A percentile compares a stretch with the other conserved stretches of the same genome.
Evolutionary conservation across 495 filamentous ascomycete species (phyloP).

Genomic region (Pseudevernia furfuracea): DNA sequence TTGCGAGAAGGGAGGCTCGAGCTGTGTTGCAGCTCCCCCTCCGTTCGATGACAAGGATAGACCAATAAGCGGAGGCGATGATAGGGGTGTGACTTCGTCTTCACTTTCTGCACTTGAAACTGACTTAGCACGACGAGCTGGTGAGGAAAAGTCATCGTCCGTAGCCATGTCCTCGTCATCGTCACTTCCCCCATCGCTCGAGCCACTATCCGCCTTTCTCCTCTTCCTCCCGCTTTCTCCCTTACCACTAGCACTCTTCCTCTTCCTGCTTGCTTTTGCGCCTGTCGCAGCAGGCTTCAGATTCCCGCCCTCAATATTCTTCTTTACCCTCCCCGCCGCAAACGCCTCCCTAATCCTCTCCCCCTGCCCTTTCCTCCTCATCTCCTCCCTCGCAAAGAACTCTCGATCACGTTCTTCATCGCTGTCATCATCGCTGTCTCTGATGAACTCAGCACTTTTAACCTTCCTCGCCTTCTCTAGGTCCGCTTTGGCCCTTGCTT

Average conservation of each 20-base stretch:
- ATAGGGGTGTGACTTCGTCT: constrained; percentile 29
- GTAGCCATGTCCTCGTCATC: constrained; percentile 28
- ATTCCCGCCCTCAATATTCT: constrained; percentile 32
- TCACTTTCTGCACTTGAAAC: constrained; percentile 13
- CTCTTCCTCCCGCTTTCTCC: constrained; percentile 23
- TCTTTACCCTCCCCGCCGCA: constrained; percentile 46
- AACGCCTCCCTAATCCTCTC: constrained; percentile 43
- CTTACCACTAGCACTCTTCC: constrained; percentile 32
- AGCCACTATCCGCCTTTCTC: constrained; percentile 18
- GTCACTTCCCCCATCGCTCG: constrained; percentile 23
- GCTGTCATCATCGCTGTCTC: constrained; percentile 72
- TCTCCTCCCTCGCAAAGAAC: constrained; percentile 66
- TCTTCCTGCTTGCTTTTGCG: constrained; percentile 30
- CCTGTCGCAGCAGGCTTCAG: constrained; percentile 25
- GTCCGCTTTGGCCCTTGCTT: constrained; percentile 48
- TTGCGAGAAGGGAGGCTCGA: constrained; percentile 19
- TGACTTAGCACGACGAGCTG: constrained; percentile 19
- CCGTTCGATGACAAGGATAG: constrained; percentile 5
- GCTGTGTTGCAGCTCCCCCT: constrained; percentile 25
- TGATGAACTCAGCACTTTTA: constrained; percentile 76
- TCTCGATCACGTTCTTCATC: constrained; percentile 56
- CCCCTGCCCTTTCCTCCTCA: constrained; percentile 44
- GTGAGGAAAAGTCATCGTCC: constrained; percentile 18
- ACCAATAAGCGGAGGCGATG: constrained; percentile 22
- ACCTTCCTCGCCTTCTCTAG: constrained; percentile 62